A percentile compares a stretch with the other conserved stretches of the same genome.
These are phyloP conservation scores for Cyclotella atomus DNA, from an alignment of 108 stramenopile genomes.

Conservation along the genomic window DNA sequence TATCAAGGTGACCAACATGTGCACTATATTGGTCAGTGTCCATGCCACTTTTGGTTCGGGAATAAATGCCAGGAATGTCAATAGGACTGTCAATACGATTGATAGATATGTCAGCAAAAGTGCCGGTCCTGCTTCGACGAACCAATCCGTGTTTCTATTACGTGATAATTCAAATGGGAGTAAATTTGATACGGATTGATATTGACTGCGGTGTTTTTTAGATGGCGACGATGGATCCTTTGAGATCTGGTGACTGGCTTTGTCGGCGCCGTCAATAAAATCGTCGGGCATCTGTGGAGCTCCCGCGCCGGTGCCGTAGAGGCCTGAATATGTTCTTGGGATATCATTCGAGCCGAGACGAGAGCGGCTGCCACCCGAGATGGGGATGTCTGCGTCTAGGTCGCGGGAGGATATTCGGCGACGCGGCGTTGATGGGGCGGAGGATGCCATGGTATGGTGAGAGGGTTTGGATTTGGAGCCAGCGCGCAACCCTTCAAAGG, in stretches of 20 bases:
- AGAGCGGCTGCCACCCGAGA: conserved; percentile 33
- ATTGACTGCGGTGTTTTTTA: conserved; percentile 13
- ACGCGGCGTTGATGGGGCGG: conserved; percentile 41
- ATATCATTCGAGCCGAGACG: conserved; percentile 80
- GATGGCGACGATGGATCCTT: background rate
- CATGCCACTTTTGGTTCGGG: conserved; percentile 57
- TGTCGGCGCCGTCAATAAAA: background rate
- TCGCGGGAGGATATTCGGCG: conserved; percentile 32
- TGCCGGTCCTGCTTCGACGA: conserved; percentile 55
- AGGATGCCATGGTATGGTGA: conserved; percentile 42
- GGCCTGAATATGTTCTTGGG: conserved; percentile 75
- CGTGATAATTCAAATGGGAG: conserved; percentile 83
- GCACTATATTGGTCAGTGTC: conserved; percentile 73
- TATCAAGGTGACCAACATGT: conserved; percentile 65
- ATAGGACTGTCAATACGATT: conserved; percentile 58
- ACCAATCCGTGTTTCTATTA: conserved; percentile 58
- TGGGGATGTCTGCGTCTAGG: conserved; percentile 14
- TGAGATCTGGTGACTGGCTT: background rate
- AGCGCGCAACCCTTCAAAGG: too few species aligned
- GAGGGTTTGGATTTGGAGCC: too few species aligned
- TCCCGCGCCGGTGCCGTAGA: conserved; percentile 67
- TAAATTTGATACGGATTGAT: conserved; percentile 48
- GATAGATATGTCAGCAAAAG: conserved; percentile 65
- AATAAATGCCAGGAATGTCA: conserved; percentile 59
- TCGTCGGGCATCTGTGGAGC: conserved; percentile 30